Base-by-base conservation (phyloP, 1,139 yeast species). In the Candida neerlandica region DNA sequence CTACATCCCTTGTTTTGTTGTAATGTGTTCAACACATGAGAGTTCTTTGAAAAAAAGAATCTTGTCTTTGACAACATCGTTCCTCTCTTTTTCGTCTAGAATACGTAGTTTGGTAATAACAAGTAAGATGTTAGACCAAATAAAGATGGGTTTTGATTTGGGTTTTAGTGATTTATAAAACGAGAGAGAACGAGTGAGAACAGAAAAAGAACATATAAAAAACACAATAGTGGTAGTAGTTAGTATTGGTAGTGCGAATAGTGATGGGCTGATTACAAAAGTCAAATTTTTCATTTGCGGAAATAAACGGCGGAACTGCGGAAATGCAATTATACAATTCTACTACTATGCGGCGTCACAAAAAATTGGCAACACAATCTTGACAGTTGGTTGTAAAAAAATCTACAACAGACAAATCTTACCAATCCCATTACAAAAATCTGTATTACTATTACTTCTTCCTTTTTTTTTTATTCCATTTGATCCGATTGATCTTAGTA, bases 11-110 rank as follows among this genome's bases (percentile, higher is more conserved):
- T 61, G 43, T 62, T 62, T 52, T 57, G 67, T 37, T 64, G 61
- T 52, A 66, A 62, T 39, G 59, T 71, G 57, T 53, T 65, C 59
- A 65, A 58, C 51, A 77, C 71, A 35, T 70, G 63, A 10, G 74
- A 54, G 60, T 77, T 77, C 58, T 65, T 68, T 40, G 78, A 68
- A 61, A 77, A 77, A 62, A 71, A 77, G 61, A 76, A 75, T 54
- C 72, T 67, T 10, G 77, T 64, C 55, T 70, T 69, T 44, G 75
- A 70, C 51, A 70, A 63, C 71, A 69, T 69, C 41, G 27, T 23
- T 23, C 27, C 9, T 10, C 18, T 34, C 2, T 34, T 10, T 4
- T 11, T 32, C n/a, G n/a, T n/a, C 7, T 23, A 23, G 27, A 23
- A 4, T 23, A 23, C 9, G 27, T 23, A 23, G 27, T 23, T n/a